Evolutionary conservation across 2,329 filamentous ascomycete species (phyloP), one percentile per base, ranked within the genome.

Genomic region (Fusarium sp.): DNA sequence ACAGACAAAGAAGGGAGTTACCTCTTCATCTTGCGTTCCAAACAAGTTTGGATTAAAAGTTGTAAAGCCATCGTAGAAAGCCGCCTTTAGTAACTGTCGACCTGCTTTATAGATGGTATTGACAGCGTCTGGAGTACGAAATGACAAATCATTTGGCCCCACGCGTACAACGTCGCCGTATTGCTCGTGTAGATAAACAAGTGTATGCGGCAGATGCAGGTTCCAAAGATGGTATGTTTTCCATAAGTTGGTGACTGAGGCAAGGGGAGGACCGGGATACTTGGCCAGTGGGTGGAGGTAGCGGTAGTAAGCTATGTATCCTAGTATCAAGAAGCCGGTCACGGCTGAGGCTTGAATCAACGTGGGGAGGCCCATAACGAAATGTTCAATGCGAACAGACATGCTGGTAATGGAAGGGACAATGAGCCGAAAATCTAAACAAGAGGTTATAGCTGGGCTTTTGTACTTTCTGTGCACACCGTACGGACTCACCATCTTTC

Each of bases 41-140:
- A 47, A 47, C 10, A 47, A 3, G n/a, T 47, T 47, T 5, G 43
- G 43, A 31, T 47, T 47, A 20, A 47, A 47, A 23, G 43, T 8
- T 7, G 43, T 47, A 13, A 47, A 47, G 6, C 43, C 43, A 31
- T 31, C 20, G 16, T 47, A 47, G 31, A 31, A 47, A 8, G 20
- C n/a, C 15, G 28, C 31, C 26, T 23, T 31, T 6, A 21, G 28
- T 8, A 31, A 8, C 12, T 13, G 43, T 2, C 43, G 7, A 4
- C 43, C 43, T 9, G 20, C 43, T 16, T 47, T 47, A 15, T 47
- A 47, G 15, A 47, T 47, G 9, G 15, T 23, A 9, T 47, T 47
- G 5, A 47, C 43, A 4, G 43, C 43, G 0, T 47, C 15, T 2
- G 43, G 20, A 16, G 12, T 9, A 3, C 28, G 15, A 18, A 47